Evolutionary conservation across 495 filamentous ascomycete species (phyloP), one percentile per base, ranked within the genome.

Genomic region (Lasiosphaeria hispida): DNA sequence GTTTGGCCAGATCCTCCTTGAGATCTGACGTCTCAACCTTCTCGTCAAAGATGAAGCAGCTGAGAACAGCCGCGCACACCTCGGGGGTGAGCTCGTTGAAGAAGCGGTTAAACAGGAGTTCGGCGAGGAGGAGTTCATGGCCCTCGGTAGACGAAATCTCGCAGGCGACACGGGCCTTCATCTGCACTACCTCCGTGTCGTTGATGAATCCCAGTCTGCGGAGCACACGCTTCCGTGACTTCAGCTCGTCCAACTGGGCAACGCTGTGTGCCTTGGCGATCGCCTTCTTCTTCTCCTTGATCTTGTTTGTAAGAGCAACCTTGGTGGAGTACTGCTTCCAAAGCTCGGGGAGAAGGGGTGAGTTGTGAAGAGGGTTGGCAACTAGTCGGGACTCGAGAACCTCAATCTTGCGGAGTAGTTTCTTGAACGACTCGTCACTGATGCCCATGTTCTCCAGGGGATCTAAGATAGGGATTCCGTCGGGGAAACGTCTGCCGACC

Each of bases 21-120:
- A 96, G 75, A 7, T 78, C 66, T n/a, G 81, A 72, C 36, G 91
- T 84, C 48, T 91, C 85, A 36, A 87, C 82, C 74, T 95, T 96
- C 76, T 98, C 94, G 70, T 98, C 94, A 60, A 96, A 96, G 57
- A 97, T 92, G 74, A 98, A 98, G 62, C 89, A 88, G 66, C 89
- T 95, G 50, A 98, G 78, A 9, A 89, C 80, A 14, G 93, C 83
- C 2, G 95, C 94, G 61, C 83, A 86, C 66, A 92, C 79, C 66
- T 97, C 93, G 0, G 94, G 91, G 0, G 84, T 85, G 30, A 97
- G 78, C 63, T 96, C 91, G 71, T 97, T 97, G 81, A 98, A 98
- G 80, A 96, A 96, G 53, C 92, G 84, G 72, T 97, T 95, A 77
- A 98, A 97, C 4, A 98, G 81, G 33, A 98, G 77, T 73, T 98